Base-by-base conservation (phyloP, 2,329 filamentous ascomycete genomes). In the Echinosphaeria canescens region DNA sequence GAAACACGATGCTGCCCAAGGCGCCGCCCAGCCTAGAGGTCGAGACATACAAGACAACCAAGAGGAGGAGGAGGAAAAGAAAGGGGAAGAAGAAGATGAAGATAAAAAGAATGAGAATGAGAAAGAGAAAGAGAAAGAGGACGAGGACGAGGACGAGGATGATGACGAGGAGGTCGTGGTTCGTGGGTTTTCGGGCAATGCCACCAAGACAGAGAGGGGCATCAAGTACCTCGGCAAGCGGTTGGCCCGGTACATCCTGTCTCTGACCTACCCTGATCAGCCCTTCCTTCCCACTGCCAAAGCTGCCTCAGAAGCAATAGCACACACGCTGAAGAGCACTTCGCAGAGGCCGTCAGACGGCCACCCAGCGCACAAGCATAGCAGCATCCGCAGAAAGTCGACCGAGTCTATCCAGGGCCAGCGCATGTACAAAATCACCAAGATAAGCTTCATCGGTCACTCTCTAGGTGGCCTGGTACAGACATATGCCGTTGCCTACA, bases 141-240 rank as follows among this genome's bases (percentile, higher is more conserved):
- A 43, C 4, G 35, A 37, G 2, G 33, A 35, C 10, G 36, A 44
- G 3, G 48, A 61, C 1, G 57, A 59, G 3, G 65, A 79, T 9
- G 73, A 80, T 15, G 73, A 84, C 20, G 79, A 88, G 38, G 67
- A 91, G 42, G 73, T 92, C 10, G 71, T 95, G 38, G 85, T 93
- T 3, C 63, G 85, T 34, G 85, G 85, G 3, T 95, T 85, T 43
- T 70, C 74, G 5, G 82, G 80, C 25, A 95, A 95, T 46, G 80
- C 79, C 6, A 81, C 80, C 18, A 74, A 76, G 30, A 98, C 88
- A 3, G 88, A 98, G 50, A 72, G 75, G 35, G 88, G 88, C 11
- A 95, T 98, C 41, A 92, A 95, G 46, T 98, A 92, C 47, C 64
- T 98, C 5, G 88, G 88, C 13, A 95, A 95, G 47, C 68, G 88